phyloP scores from a whole-genome alignment of 1,284 basidiomycete genomes.

The Cryptococcus sp. region DNA sequence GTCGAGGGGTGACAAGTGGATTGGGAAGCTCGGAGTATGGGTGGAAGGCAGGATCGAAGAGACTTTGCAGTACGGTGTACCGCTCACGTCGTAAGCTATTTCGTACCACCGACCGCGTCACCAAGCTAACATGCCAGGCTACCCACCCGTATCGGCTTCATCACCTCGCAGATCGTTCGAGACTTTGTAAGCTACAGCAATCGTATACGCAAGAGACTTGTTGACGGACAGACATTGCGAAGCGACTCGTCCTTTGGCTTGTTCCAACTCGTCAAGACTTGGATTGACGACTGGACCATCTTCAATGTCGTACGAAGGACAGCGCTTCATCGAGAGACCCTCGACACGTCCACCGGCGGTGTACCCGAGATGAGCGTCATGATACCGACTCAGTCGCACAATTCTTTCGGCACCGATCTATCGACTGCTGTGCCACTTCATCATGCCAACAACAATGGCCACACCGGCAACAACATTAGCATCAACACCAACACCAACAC shows the following conservation, averaged over 20 bases:
- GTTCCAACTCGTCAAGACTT: constrained; percentile 43
- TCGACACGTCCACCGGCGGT: not conserved
- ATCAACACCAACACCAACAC: too few species aligned
- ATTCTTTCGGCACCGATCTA: constrained; percentile 5
- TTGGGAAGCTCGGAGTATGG: constrained; percentile 20
- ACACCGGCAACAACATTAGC: too few species aligned
- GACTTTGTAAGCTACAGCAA: constrained; percentile 25
- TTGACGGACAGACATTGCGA: constrained; percentile 25
- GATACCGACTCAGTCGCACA: constrained; percentile 6
- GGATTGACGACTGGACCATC: constrained; percentile 40
- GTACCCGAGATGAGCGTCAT: constrained; percentile 10
- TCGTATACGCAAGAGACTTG: too few species aligned
- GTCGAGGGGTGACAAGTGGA: constrained; percentile 5
- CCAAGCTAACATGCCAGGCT: too few species aligned
- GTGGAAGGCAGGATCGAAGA: constrained; percentile 9
- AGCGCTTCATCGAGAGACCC: constrained; percentile 14
- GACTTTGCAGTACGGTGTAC: not conserved
- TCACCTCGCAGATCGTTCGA: constrained; percentile 38
- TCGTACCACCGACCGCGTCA: too few species aligned
- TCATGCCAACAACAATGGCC: not conserved
- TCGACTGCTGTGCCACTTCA: constrained; percentile 13
- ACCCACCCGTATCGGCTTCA: constrained; percentile 25
- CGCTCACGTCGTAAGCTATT: not conserved
- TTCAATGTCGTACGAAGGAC: constrained; percentile 28
- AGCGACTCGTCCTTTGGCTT: constrained; percentile 34